Base-by-base conservation (phyloP, 2,329 filamentous ascomycete species). In the Fusarium aywerte region DNA sequence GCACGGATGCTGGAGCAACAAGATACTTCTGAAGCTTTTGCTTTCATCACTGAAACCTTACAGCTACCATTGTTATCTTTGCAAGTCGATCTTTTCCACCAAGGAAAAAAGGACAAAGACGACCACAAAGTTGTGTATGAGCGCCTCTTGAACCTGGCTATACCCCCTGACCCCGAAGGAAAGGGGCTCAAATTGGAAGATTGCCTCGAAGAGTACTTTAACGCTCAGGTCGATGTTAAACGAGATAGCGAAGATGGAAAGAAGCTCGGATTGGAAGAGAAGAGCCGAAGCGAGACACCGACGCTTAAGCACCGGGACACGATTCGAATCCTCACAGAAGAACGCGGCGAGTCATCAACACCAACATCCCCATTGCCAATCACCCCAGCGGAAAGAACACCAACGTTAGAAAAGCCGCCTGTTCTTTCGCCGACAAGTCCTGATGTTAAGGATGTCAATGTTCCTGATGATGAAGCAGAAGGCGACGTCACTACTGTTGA, bases 51-150 rank as follows among this genome's bases (percentile, higher is more conserved):
- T 1, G 94, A 93, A 69, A 93, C 90, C 21, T 84, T 99, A 20
- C 90, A 97, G 71, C 80, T 98, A 16, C 96, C 96, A 8, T 83
- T 98, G 3, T 85, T 98, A 25, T 94, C 94, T 0, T 80, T 98
- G 35, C 96, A 97, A 76, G 95, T 97, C 82, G 94, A 98, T 75
- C 89, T 98, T 15, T 97, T 95, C 71, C 96, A 97, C 74, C 92
- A 93, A 23, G 96, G 95, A 15, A 93, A 92, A 74, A 90, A 92
- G 64, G 90, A 91, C 48, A 87, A 88, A 38, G 93, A 96, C 68
- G 96, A 99, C 73, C 95, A 98, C 81, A 97, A 96, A 76, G 92
- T 97, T 58, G 89, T 97, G 52, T 95, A 97, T 69, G 96, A 99
- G 79, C 86, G 96, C 52, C 80, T 97, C 21, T 83, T 99, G 8